A percentile compares a stretch with the other conserved stretches of the same genome.
These are phyloP conservation scores for Raphanus hybrid DNA, from an alignment of 441 rosid species.

Conservation along the genomic window DNA sequence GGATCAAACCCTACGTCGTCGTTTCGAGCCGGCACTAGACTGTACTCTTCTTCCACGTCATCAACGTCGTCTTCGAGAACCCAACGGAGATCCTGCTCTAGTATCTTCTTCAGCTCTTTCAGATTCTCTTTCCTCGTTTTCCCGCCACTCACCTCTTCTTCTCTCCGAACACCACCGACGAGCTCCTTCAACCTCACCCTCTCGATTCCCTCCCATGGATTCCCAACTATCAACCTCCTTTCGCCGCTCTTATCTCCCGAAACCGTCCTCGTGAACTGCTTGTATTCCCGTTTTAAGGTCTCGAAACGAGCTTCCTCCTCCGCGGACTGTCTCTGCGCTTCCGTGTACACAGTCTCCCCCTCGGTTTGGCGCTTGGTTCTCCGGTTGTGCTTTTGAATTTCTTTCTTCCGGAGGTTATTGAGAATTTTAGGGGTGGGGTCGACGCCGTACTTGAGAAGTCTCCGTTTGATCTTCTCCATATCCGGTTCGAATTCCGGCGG, in stretches of 20 bases:
- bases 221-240: slow-evolving; percentile 52
- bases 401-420: slow-evolving; percentile 72
- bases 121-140: slow-evolving; percentile 59
- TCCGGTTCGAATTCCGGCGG: slow-evolving; percentile 61
- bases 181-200: slow-evolving; percentile 61
- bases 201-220: slow-evolving; percentile 93
- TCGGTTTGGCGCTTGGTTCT: slow-evolving; percentile 48
- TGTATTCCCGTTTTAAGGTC: slow-evolving; percentile 65
- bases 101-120: slow-evolving; percentile 66
- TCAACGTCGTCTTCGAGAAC: slow-evolving; percentile 78
- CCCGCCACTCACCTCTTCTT: slow-evolving; percentile 50
- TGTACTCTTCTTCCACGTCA: slow-evolving; percentile 37
- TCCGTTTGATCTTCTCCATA: slow-evolving; percentile 62
- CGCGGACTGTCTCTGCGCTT: slow-evolving; percentile 50
- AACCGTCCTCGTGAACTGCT: slow-evolving; percentile 54
- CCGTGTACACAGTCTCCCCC: slow-evolving; percentile 40
- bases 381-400: slow-evolving; percentile 81
- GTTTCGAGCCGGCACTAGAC: not conserved
- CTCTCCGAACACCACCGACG: slow-evolving; percentile 46
- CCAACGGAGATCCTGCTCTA: slow-evolving; percentile 81
- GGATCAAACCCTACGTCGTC: no score
- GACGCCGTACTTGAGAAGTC: slow-evolving; percentile 61
- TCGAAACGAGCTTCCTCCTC: slow-evolving; percentile 59
- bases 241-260: slow-evolving; percentile 28
- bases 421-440: slow-evolving; percentile 78